These are phyloP conservation scores for Typha latifolia DNA, from an alignment of 176 grass and related monocot genomes.

Conservation along the genomic window DNA sequence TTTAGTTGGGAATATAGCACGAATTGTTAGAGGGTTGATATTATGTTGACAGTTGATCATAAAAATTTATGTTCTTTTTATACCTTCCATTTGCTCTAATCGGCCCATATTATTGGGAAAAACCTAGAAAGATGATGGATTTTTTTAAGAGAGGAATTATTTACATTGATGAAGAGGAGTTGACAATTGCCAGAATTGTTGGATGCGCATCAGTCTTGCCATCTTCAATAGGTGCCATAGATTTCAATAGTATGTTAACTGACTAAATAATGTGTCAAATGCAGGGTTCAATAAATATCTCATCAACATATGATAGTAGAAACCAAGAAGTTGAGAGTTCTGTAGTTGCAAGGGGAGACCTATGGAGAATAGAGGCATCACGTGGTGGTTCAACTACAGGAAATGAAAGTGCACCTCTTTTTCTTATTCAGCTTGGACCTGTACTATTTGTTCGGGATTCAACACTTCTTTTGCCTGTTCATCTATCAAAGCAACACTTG, in stretches of 20 bases:
- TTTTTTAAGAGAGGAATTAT: too few relatives aligned
- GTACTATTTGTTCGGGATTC: constrained; percentile 80
- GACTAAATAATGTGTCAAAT: neutral
- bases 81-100: too few relatives aligned
- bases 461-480: constrained; percentile 84
- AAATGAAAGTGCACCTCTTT: constrained; percentile 59
- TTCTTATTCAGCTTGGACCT: constrained; percentile 86
- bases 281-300: constrained; percentile 73
- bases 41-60: too few relatives aligned
- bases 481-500: constrained; percentile 93
- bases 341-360: constrained; percentile 69
- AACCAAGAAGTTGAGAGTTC: constrained; percentile 59
- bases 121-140: too few relatives aligned
- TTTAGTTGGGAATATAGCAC: too few relatives aligned
- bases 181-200: too few relatives aligned
- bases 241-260: neutral
- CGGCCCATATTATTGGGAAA: too few relatives aligned
- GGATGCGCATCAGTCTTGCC: neutral
- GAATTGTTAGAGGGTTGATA: too few relatives aligned
- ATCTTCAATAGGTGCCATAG: neutral
- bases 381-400: constrained; percentile 46
- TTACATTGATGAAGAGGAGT: too few relatives aligned
- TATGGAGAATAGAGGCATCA: constrained; percentile 82
- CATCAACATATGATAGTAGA: constrained; percentile 58
- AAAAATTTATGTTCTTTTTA: too few relatives aligned